phyloP scores from a whole-genome alignment of 257 asterid genomes.

The Vinca minor region DNA sequence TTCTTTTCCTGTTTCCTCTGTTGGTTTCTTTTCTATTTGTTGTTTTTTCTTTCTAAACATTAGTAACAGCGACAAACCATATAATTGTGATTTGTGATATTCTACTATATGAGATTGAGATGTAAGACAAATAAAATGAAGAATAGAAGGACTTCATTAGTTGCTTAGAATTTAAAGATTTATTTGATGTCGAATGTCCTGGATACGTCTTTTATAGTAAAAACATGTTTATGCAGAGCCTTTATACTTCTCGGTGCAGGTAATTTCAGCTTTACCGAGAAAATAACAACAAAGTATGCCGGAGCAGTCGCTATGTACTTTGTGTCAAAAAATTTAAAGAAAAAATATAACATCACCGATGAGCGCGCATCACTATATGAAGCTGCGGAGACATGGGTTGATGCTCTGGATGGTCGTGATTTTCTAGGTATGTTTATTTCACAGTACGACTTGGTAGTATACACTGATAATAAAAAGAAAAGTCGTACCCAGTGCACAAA shows the following conservation, averaged over 20 bases:
- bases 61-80: too few species aligned
- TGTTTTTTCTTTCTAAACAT: too few species aligned
- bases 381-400: conserved; percentile 95
- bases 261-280: conserved; percentile 76
- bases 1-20: too few species aligned
- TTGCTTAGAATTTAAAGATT: too few species aligned
- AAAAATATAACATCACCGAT: conserved; percentile 72
- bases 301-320: conserved; percentile 93
- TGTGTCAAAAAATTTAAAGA: conserved; percentile 73
- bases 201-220: background rate
- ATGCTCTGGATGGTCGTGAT: conserved; percentile 68
- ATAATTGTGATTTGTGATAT: too few species aligned
- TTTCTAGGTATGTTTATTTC: conserved; percentile 54
- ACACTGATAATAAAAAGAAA: too few species aligned
- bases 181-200: too few species aligned
- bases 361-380: conserved; percentile 81
- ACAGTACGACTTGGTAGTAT: background rate
- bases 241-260: conserved; percentile 38
- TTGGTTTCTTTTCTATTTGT: too few species aligned
- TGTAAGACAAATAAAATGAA: too few species aligned
- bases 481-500: too few species aligned
- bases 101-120: too few species aligned
- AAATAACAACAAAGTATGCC: conserved; percentile 67
- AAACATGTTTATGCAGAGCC: background rate
- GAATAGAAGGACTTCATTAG: too few species aligned